Percentiles rank a stretch among this genome's conserved stretches.
phyloP scores from a whole-genome alignment of 2,329 filamentous ascomycete genomes.

The Chrysoporthe puriensis region DNA sequence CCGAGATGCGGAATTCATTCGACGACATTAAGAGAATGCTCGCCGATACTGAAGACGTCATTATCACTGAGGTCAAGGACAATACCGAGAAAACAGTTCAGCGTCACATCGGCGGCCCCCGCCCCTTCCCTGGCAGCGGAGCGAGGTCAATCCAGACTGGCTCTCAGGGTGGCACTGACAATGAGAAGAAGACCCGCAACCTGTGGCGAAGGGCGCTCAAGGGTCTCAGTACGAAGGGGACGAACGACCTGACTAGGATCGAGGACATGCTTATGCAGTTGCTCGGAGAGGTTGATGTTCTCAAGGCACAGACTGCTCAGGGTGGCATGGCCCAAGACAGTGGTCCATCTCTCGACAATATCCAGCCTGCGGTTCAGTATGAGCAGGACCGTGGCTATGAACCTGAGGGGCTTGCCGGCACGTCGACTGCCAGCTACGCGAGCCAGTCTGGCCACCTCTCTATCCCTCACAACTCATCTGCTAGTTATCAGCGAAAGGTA shows the following conservation, averaged over 20 bases:
- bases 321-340: slow-evolving; percentile 50
- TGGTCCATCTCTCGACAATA: slow-evolving; percentile 69
- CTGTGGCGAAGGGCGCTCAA: slow-evolving; percentile 95
- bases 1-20: slow-evolving; percentile 96
- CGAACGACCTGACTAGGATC: slow-evolving; percentile 85
- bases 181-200: slow-evolving; percentile 78
- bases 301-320: slow-evolving; percentile 65
- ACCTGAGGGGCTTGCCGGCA: slow-evolving; percentile 78
- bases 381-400: slow-evolving; percentile 79
- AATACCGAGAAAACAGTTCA: slow-evolving; percentile 86
- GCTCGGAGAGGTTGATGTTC: slow-evolving; percentile 85
- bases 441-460: slow-evolving; percentile 79
- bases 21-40: slow-evolving; percentile 94
- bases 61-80: slow-evolving; percentile 84
- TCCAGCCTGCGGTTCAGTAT: slow-evolving; percentile 64
- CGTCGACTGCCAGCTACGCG: slow-evolving; percentile 70
- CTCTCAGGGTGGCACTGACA: slow-evolving; percentile 62
- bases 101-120: slow-evolving; percentile 80
- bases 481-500: slow-evolving; percentile 56
- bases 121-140: slow-evolving; percentile 73
- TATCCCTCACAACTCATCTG: slow-evolving; percentile 55
- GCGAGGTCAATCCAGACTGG: slow-evolving; percentile 62
- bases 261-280: slow-evolving; percentile 92
- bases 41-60: slow-evolving; percentile 84
- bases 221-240: slow-evolving; percentile 83